phyloP scores from a whole-genome alignment of 2,329 filamentous ascomycete genomes.

The Hypoxylon sp. region DNA sequence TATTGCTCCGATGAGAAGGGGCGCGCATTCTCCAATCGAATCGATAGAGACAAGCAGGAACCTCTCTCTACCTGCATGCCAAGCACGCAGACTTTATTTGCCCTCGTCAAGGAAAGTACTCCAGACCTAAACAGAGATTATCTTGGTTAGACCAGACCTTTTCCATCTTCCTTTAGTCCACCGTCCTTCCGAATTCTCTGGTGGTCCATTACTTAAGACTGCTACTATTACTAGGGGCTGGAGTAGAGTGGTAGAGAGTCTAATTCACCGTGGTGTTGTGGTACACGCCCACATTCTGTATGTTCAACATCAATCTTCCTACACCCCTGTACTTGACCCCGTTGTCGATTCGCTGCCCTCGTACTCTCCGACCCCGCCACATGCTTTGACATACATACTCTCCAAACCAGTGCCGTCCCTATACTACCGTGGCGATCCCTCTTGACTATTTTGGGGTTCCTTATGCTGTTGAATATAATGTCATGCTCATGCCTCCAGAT shows the following conservation, averaged over 20 bases:
- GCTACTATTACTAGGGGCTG: slow-evolving; percentile 53
- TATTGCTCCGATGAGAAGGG: slow-evolving; percentile 58
- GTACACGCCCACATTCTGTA: slow-evolving; percentile 50
- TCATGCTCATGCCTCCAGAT: slow-evolving; percentile 59
- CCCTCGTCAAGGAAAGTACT: slow-evolving; percentile 50
- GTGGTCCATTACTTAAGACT: slow-evolving; percentile 50
- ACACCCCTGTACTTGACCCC: slow-evolving; percentile 55
- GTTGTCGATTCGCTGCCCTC: slow-evolving; percentile 52
- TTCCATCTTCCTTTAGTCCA: slow-evolving; percentile 59
- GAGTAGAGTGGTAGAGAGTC: slow-evolving; percentile 46
- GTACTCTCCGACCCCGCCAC: slow-evolving; percentile 58
- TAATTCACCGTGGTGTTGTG: slow-evolving; percentile 45
- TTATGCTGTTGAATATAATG: slow-evolving; percentile 57
- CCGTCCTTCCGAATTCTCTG: slow-evolving; percentile 56
- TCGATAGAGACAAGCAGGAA: slow-evolving; percentile 53
- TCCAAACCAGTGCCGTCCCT: slow-evolving; percentile 57
- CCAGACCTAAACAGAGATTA: slow-evolving; percentile 48
- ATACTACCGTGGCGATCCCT: slow-evolving; percentile 58
- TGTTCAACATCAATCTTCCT: slow-evolving; percentile 53
- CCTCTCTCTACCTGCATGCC: slow-evolving; percentile 58
- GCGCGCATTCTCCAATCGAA: slow-evolving; percentile 57
- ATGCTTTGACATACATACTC: slow-evolving; percentile 56
- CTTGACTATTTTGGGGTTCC: slow-evolving; percentile 56
- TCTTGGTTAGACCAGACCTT: slow-evolving; percentile 56
- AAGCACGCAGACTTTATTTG: slow-evolving; percentile 56